Evolutionary conservation across 2,329 filamentous ascomycete genomes (phyloP).

Genomic region (Lasiodiplodia theobromae): DNA sequence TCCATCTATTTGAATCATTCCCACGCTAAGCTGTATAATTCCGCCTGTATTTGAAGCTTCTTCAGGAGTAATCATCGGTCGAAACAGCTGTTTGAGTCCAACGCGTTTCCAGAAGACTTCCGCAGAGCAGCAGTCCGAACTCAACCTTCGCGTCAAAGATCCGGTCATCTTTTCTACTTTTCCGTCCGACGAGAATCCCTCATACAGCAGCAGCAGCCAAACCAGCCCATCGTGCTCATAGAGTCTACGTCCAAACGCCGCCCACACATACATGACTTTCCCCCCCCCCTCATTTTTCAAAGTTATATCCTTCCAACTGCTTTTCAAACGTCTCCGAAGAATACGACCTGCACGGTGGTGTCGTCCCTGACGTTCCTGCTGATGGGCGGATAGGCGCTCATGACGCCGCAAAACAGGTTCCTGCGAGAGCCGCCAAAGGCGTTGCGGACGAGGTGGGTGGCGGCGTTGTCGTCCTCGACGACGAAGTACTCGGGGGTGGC

Average conservation of each 20-base stretch:
- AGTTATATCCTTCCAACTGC: too few species aligned
- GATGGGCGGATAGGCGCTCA: constrained; percentile 44
- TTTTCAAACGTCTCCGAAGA: constrained; percentile 54
- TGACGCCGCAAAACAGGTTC: constrained; percentile 48
- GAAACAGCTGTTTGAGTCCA: not conserved
- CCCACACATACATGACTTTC: not conserved
- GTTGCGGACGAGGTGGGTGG: constrained; percentile 60
- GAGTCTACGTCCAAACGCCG: not conserved
- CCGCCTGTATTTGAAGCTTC: not conserved
- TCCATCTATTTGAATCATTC: not conserved
- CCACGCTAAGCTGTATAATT: not conserved
- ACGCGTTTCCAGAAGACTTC: not conserved
- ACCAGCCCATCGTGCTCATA: not conserved
- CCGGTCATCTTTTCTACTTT: not conserved
- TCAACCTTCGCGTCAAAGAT: not conserved
- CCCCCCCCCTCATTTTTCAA: not conserved
- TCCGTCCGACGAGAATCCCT: not conserved
- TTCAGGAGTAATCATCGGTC: not conserved
- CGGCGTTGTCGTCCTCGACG: constrained; percentile 60
- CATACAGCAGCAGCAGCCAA: not conserved
- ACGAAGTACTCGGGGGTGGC: constrained; percentile 54
- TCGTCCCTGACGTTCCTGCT: constrained; percentile 56
- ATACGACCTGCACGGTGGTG: constrained; percentile 60
- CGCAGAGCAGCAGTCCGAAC: not conserved
- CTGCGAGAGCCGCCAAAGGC: constrained; percentile 58